These are phyloP conservation scores for Colletotrichum musae DNA, from an alignment of 2,329 filamentous ascomycete genomes.

Conservation along the genomic window DNA sequence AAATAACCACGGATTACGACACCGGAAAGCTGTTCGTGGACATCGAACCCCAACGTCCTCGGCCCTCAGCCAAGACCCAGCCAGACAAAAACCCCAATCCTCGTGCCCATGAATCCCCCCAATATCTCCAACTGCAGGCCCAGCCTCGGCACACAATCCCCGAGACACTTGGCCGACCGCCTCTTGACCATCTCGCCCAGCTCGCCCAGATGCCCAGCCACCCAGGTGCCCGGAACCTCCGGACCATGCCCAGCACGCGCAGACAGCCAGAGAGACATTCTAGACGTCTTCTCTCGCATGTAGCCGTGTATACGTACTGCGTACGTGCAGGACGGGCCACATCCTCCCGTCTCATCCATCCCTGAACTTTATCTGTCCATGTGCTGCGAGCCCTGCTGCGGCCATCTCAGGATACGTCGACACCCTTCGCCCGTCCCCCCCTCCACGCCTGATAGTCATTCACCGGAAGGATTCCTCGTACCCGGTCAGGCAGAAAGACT, in stretches of 20 bases:
- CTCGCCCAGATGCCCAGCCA: conserved; percentile 1
- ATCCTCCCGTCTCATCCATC: background rate
- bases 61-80: background rate
- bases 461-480: background rate
- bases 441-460: too few species aligned
- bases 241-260: background rate
- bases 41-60: too few species aligned
- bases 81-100: background rate
- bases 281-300: conserved; percentile 19
- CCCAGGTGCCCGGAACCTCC: conserved; percentile 1
- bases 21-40: too few species aligned
- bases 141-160: background rate
- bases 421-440: background rate
- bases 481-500: background rate
- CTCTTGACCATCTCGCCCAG: background rate
- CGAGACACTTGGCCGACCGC: conserved; percentile 1
- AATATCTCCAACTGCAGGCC: conserved; percentile 4
- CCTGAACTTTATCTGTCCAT: conserved; percentile 22
- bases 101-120: background rate
- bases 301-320: background rate
- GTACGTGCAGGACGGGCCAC: too few species aligned
- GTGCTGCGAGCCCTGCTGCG: background rate
- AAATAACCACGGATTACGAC: too few species aligned
- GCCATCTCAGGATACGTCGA: background rate
- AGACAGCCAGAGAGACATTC: conserved; percentile 5